Evolutionary conservation across 2,329 filamentous ascomycete species (phyloP).

Genomic region (Talaromyces marneffei): DNA sequence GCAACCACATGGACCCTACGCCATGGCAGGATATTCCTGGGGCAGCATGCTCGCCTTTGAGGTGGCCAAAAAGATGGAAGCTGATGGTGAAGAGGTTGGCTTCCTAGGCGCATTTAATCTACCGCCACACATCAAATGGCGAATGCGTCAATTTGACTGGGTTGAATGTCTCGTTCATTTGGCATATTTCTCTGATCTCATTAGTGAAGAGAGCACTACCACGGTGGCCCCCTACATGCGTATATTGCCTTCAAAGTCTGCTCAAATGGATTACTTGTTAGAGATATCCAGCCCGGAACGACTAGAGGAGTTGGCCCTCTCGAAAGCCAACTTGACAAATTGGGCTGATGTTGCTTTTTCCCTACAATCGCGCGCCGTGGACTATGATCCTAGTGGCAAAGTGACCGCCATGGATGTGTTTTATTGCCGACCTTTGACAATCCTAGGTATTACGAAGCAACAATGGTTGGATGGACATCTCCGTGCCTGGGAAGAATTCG

Average conservation of each 20-base stretch:
- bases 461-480: slow-evolving; percentile 19
- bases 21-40: slow-evolving; percentile 49
- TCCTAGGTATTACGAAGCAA: background rate
- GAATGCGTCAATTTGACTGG: slow-evolving; percentile 40
- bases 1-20: slow-evolving; percentile 49
- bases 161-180: slow-evolving; percentile 38
- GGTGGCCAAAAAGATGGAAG: slow-evolving; percentile 43
- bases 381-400: slow-evolving; percentile 17
- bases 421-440: background rate
- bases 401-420: slow-evolving; percentile 31
- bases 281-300: background rate
- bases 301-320: background rate
- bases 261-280: slow-evolving; percentile 5
- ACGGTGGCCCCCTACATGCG: background rate
- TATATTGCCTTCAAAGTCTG: background rate
- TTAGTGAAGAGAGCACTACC: slow-evolving; percentile 26
- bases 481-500: slow-evolving; percentile 35
- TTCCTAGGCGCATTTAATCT: slow-evolving; percentile 47
- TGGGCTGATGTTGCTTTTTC: background rate
- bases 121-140: slow-evolving; percentile 44
- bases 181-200: slow-evolving; percentile 37
- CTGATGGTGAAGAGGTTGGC: slow-evolving; percentile 31
- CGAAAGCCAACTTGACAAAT: background rate
- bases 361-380: background rate
- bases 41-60: slow-evolving; percentile 50